Percentiles rank a stretch among this genome's conserved stretches.
phyloP scores from a whole-genome alignment of 805 yeast species.

The Metschnikowia koreensis region DNA sequence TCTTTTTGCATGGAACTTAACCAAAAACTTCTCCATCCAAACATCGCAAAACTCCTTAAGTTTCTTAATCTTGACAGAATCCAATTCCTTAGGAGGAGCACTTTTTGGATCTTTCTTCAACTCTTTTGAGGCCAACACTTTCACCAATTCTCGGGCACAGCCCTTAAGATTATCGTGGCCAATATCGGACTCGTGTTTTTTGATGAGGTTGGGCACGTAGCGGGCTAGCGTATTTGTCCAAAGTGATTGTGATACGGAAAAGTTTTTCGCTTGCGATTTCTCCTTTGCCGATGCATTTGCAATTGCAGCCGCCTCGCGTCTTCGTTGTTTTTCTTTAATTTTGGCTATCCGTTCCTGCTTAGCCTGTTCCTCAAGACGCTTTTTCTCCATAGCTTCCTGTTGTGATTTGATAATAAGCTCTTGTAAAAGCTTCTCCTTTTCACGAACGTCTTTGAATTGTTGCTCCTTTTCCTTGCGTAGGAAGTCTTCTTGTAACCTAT shows the following conservation, averaged over 20 bases:
- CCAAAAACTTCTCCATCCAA: constrained; percentile 67
- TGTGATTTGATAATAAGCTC: constrained; percentile 36
- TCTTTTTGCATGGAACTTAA: constrained; percentile 45
- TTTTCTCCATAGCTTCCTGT: constrained; percentile 29
- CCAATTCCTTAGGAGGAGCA: constrained; percentile 54
- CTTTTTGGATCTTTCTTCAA: constrained; percentile 42
- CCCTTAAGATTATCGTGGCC: constrained; percentile 73
- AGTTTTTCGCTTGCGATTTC: constrained; percentile 4
- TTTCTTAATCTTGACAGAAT: constrained; percentile 64
- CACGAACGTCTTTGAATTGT: constrained; percentile 31
- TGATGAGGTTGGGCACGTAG: constrained; percentile 75
- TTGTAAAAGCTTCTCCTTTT: constrained; percentile 36
- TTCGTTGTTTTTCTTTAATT: constrained; percentile 20
- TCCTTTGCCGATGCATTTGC: constrained; percentile 6
- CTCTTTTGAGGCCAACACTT: constrained; percentile 68
- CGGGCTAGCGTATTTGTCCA: constrained; percentile 62
- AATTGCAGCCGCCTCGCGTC: constrained; percentile 12
- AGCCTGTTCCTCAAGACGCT: constrained; percentile 24
- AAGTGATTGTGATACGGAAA: constrained; percentile 20
- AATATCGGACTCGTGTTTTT: constrained; percentile 60
- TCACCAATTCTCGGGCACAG: constrained; percentile 77
- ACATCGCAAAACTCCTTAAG: constrained; percentile 59
- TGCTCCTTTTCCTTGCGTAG: constrained; percentile 32
- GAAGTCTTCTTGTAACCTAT: constrained; percentile 35
- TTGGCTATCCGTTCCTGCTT: constrained; percentile 23